A percentile compares a stretch with the other conserved stretches of the same genome.
Conservation (phyloP, 148 eudicot species). For the Rhododendron henanense region DNA sequence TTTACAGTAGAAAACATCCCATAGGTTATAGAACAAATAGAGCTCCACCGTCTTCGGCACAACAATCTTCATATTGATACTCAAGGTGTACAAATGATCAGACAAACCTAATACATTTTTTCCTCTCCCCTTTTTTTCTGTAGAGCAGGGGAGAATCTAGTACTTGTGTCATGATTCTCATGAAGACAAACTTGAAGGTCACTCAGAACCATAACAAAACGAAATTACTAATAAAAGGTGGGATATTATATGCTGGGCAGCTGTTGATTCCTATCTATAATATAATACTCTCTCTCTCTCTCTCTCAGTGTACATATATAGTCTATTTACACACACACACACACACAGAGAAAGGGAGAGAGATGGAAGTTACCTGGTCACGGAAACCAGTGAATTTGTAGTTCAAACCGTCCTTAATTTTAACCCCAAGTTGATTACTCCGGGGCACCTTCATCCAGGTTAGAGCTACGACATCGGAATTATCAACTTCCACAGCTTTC, state of each 20-base stretch:
- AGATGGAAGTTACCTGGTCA: conserved; percentile 49
- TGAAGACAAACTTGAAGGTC: neutral
- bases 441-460: conserved; percentile 97
- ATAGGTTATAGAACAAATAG: neutral
- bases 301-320: neutral
- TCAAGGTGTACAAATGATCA: neutral
- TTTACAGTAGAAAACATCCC: neutral
- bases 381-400: conserved; percentile 93
- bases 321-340: neutral
- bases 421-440: conserved; percentile 81
- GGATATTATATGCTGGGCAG: neutral
- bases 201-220: neutral
- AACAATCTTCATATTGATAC: neutral
- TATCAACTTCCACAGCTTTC: conserved; percentile 84
- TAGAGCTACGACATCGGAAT: conserved; percentile 53
- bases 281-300: neutral
- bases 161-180: neutral
- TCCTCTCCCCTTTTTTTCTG: neutral
- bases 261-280: neutral
- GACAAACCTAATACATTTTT: neutral
- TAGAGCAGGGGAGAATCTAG: neutral
- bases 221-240: neutral
- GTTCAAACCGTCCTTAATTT: conserved; percentile 71
- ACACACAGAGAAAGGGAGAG: neutral
- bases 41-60: neutral